Conservation (phyloP, 176 grass and related monocot species). For the Echinochloa phyllopogon region DNA sequence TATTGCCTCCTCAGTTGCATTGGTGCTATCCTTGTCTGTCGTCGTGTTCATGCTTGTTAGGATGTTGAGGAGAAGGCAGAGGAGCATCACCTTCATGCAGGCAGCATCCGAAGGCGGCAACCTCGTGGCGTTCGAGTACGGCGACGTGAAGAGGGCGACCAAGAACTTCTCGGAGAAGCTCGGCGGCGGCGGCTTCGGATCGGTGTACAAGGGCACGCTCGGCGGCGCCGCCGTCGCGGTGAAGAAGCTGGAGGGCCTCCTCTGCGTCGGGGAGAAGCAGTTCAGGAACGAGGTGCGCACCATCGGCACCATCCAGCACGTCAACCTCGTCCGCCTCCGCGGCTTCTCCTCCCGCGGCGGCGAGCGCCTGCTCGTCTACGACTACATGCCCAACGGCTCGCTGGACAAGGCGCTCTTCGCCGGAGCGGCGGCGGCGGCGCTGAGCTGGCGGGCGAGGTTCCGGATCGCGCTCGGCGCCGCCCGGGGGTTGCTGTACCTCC, state of each 20-base stretch:
- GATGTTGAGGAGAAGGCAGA: slow-evolving; percentile 10
- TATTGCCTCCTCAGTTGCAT: neutral
- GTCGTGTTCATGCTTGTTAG: neutral
- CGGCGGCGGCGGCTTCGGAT: slow-evolving; percentile 57
- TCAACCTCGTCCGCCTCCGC: slow-evolving; percentile 57
- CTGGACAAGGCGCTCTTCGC: slow-evolving; percentile 52
- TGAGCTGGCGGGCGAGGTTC: slow-evolving; percentile 51
- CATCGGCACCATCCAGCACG: slow-evolving; percentile 53
- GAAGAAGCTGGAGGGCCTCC: slow-evolving; percentile 52
- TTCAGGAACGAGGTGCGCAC: slow-evolving; percentile 59
- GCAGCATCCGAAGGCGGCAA: slow-evolving; percentile 6
- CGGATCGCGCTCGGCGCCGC: slow-evolving; percentile 51
- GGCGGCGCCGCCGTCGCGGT: slow-evolving; percentile 13
- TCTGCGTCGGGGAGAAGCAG: slow-evolving; percentile 55
- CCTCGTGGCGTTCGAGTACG: slow-evolving; percentile 43
- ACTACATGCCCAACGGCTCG: slow-evolving; percentile 52
- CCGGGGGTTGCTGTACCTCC: slow-evolving; percentile 53
- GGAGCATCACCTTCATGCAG: neutral
- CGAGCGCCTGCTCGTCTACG: slow-evolving; percentile 54
- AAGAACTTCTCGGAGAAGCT: slow-evolving; percentile 60
- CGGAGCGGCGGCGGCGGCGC: neutral
- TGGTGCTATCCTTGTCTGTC: neutral
- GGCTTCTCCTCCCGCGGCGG: slow-evolving; percentile 45
- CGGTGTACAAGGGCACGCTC: slow-evolving; percentile 50
- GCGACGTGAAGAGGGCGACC: slow-evolving; percentile 45